Percentiles rank a stretch among this genome's conserved stretches.
Evolutionary conservation across 768 basidiomycete species (phyloP).

Genomic region (Lactifluus subvellereus): DNA sequence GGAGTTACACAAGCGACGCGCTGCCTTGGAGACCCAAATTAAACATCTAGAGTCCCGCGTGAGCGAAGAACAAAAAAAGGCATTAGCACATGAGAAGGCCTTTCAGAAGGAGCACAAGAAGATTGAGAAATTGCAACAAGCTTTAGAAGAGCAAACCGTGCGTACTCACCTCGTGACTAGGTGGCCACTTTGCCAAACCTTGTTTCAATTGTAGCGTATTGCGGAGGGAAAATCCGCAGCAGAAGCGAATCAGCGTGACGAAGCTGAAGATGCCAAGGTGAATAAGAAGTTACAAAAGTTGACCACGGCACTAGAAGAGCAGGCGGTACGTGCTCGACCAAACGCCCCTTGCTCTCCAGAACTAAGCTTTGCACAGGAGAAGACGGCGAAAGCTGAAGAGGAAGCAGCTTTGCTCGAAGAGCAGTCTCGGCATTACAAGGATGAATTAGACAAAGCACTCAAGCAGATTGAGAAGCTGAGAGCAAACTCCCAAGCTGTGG

Average conservation of each 20-base stretch:
- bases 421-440: constrained; percentile 17
- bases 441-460: constrained; percentile 25
- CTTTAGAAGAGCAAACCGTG: constrained; percentile 13
- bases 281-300: constrained; percentile 29
- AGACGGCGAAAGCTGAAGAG: constrained; percentile 26
- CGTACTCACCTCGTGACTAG: background rate
- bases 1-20: constrained; percentile 45
- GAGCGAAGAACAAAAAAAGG: constrained; percentile 29
- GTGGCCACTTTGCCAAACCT: background rate
- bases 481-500: constrained; percentile 4
- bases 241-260: background rate
- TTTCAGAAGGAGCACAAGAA: constrained; percentile 25
- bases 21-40: constrained; percentile 51
- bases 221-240: constrained; percentile 1
- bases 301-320: constrained; percentile 25
- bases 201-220: background rate
- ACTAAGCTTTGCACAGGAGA: constrained; percentile 21
- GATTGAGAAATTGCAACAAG: constrained; percentile 14
- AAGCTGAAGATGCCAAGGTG: constrained; percentile 34
- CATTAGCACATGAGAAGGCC: constrained; percentile 19
- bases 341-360: background rate
- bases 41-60: constrained; percentile 39
- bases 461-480: constrained; percentile 17
- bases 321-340: constrained; percentile 22
- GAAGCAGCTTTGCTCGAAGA: constrained; percentile 15